Base-by-base conservation (phyloP, 495 filamentous ascomycete genomes). In the Aspergillus ellipticus region DNA sequence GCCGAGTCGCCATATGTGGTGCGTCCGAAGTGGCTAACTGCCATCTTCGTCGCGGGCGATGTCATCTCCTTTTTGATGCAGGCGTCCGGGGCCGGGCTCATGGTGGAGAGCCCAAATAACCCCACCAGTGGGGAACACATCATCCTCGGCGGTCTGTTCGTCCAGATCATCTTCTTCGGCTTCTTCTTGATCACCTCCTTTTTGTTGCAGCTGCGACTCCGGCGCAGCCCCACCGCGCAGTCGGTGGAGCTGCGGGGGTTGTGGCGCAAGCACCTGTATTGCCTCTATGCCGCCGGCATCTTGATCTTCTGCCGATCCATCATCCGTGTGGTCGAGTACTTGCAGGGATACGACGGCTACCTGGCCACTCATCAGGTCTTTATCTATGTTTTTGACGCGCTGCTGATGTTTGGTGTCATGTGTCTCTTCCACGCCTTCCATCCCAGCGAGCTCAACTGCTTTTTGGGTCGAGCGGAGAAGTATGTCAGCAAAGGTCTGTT, bases 281-380 rank as follows among this genome's bases (percentile, higher is more conserved):
- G 76, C 31, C 73, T 86, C 7, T 89, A 87, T 62, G 51, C 53
- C 2, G 66, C 72, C 6, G 80, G 75, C 50, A 63, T 60, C 1
- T 66, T 88, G 8, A 87, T 90, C 54, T 57, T 89, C 50, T 59
- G 88, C 2, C 78, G 88, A 6, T 82, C 75, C 7, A 54, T 88
- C 6, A 81, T 87, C 59, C 76, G 87, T 21, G 72, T 85, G 17
- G 68, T 85, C 11, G 87, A 89, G 70, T 90, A 84, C 53, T 20
- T 78, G 0, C 69, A 81, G 64, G 85, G 87, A 0, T 65, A 77
- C 33, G 69, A 74, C 10, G 82, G 83, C 6, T 76, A 68, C 55
- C 28, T 82, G 24, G 62, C 85, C 56, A 60, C 49, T 16, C 72
- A 82, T 39, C 86, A 89, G 67, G 77, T 74, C 47, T 81, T 80